Conservation (phyloP, 148 eudicot species). For the Rhododendron kiyosumense region DNA sequence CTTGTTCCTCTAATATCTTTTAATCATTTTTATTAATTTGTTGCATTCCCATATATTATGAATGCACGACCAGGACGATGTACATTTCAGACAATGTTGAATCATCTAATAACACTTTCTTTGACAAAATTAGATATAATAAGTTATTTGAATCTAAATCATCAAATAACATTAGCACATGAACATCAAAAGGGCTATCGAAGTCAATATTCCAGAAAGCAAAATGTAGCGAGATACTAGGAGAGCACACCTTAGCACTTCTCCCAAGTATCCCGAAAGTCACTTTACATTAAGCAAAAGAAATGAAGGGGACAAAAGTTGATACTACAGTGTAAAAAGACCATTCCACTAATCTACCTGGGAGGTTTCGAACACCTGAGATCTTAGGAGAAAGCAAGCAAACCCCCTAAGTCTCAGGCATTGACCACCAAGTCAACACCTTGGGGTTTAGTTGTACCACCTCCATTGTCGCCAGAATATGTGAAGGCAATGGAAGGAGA, state of each 20-base stretch:
- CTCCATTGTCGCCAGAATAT: no score
- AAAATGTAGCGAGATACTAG: background rate
- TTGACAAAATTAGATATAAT: background rate
- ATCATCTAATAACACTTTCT: background rate
- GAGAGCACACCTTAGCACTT: background rate
- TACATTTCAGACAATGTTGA: background rate
- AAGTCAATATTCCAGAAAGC: background rate
- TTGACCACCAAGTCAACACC: no score
- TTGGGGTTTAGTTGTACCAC: no score
- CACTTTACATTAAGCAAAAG: background rate
- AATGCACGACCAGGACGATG: background rate
- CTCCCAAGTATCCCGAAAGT: background rate
- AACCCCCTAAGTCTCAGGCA: no score
- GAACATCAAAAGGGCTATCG: background rate
- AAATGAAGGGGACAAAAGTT: background rate
- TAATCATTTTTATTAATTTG: no score
- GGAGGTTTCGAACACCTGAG: no score
- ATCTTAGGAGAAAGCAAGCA: no score
- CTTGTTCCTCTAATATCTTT: background rate
- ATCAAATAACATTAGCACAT: background rate
- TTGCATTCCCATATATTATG: background rate
- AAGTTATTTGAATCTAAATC: background rate
- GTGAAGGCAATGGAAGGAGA: background rate
- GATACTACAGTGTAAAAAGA: background rate
- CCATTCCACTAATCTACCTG: background rate